These are phyloP conservation scores for Gleditsia sinensis DNA, from an alignment of 306 rosid species.

Conservation along the genomic window DNA sequence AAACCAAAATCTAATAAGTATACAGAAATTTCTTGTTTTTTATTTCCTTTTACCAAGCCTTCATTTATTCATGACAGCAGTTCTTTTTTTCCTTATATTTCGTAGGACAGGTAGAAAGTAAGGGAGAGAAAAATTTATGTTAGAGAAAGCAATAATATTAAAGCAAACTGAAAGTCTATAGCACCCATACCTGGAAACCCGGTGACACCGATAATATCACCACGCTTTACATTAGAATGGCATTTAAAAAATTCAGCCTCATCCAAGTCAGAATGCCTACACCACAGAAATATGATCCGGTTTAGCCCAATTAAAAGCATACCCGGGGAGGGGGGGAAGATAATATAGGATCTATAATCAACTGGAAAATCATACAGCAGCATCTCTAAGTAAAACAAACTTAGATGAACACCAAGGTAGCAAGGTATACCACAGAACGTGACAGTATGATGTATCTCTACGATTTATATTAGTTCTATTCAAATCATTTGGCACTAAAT, in stretches of 20 bases:
- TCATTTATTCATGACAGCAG: no score
- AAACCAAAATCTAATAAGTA: neutral
- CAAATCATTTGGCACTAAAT: neutral
- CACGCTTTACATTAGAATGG: conserved; percentile 80
- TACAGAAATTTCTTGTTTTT: neutral
- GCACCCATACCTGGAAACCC: conserved; percentile 81
- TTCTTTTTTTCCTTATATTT: neutral
- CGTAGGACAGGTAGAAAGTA: neutral
- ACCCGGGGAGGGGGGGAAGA: no score
- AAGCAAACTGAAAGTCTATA: conserved; percentile 3
- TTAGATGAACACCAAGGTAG: conserved; percentile 24
- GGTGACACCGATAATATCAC: conserved; percentile 77
- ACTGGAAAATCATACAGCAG: conserved; percentile 1
- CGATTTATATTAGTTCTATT: neutral
- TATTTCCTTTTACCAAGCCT: neutral
- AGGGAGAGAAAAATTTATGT: neutral
- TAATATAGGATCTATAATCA: no score
- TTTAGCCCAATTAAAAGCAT: conserved; percentile 12
- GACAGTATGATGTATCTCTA: neutral
- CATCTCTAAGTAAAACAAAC: no score
- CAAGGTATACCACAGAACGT: neutral
- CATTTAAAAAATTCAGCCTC: conserved; percentile 70
- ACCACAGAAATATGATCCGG: conserved; percentile 31
- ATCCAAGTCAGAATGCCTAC: conserved; percentile 66
- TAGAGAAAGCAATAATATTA: neutral